These are phyloP conservation scores for Lactarius evosmus DNA, from an alignment of 768 basidiomycete genomes.

Conservation along the genomic window DNA sequence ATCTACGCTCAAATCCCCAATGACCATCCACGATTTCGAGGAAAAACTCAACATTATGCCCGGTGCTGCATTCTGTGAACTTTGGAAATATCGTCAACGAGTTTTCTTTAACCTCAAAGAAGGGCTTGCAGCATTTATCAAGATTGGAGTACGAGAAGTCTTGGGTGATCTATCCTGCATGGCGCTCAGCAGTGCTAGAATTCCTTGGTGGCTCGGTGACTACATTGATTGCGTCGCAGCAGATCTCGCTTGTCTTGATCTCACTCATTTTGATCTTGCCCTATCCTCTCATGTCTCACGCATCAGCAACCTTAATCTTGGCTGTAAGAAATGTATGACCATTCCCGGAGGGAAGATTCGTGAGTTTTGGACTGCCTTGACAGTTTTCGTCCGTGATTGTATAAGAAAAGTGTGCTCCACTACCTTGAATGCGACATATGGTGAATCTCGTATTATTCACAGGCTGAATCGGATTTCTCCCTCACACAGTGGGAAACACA, in stretches of 20 bases:
- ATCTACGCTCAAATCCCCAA: background rate
- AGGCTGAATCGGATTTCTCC: background rate
- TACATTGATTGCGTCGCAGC: background rate
- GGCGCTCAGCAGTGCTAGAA: background rate
- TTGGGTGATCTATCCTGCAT: background rate
- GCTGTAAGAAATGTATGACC: background rate
- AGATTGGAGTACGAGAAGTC: fast-evolving
- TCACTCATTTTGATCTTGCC: background rate
- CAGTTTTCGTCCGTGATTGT: background rate
- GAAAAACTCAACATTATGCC: background rate
- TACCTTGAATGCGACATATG: background rate
- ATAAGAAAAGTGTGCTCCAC: background rate
- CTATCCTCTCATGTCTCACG: background rate
- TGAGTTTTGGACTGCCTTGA: background rate
- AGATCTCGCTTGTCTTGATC: background rate
- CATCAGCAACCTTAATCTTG: too few species aligned
- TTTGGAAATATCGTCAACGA: background rate
- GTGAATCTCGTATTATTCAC: background rate
- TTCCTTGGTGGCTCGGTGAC: background rate
- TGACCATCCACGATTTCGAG: background rate
- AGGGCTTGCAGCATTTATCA: background rate
- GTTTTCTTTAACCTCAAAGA: background rate
- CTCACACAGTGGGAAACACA: background rate
- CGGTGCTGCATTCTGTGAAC: background rate
- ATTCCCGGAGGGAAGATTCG: background rate